Percentiles rank a stretch among this genome's conserved stretches.
phyloP scores from a whole-genome alignment of 1,139 yeast genomes.

The Meyerozyma elateridarum region DNA sequence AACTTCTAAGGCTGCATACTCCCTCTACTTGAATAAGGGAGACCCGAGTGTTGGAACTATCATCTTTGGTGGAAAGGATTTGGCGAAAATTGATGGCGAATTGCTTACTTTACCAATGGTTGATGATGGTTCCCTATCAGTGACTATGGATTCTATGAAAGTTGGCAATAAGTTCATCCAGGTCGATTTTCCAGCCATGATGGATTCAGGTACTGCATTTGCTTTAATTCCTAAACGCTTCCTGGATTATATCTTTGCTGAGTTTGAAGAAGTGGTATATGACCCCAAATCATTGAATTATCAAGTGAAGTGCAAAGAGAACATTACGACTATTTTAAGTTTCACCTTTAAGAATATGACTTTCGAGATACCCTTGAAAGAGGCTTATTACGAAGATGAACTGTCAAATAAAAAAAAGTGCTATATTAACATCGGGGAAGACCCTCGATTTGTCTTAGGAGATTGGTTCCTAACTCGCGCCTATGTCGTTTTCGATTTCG shows the following conservation, averaged over 20 bases:
- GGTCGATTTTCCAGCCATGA: not conserved
- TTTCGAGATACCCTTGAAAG: conserved; percentile 10
- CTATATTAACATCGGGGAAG: not conserved
- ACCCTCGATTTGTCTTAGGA: conserved; percentile 16
- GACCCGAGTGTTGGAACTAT: conserved; percentile 40
- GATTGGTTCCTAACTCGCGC: conserved; percentile 29
- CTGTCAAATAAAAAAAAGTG: not conserved
- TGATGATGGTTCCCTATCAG: not conserved
- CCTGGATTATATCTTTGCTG: not conserved
- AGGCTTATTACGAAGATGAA: not conserved
- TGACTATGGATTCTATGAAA: not conserved
- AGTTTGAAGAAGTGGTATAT: not conserved
- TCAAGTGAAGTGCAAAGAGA: not conserved
- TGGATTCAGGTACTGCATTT: not conserved
- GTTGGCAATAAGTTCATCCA: not conserved
- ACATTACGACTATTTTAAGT: no score
- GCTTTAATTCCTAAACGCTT: not conserved
- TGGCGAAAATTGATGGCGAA: conserved; percentile 44
- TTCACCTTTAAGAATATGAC: conserved; percentile 11
- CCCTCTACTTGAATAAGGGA: conserved; percentile 42
- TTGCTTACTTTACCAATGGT: conserved; percentile 36
- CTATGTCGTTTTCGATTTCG: conserved; percentile 26
- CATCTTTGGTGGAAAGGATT: conserved; percentile 58
- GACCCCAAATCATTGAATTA: not conserved
- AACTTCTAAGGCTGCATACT: conserved; percentile 49